Evolutionary conservation across 2,329 filamentous ascomycete genomes (phyloP).

Genomic region (Claviceps arundinis): DNA sequence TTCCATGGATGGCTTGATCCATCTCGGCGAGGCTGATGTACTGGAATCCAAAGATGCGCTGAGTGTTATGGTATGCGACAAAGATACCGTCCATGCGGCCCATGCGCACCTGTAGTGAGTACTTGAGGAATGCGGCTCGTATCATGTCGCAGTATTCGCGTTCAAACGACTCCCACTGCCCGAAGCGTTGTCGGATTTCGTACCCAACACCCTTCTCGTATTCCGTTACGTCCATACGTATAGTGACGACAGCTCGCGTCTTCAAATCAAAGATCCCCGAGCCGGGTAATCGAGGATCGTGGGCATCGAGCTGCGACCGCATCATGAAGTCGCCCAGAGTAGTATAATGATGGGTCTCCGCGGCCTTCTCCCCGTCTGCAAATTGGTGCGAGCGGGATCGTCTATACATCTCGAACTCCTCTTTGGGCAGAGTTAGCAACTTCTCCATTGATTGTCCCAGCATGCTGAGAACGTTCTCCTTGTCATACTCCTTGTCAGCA

Average conservation of each 20-base stretch:
- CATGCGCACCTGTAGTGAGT: slow-evolving; percentile 91
- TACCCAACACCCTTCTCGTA: slow-evolving; percentile 71
- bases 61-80: slow-evolving; percentile 87
- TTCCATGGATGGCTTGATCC: slow-evolving; percentile 81
- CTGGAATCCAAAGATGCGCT: slow-evolving; percentile 95
- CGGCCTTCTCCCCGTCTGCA: slow-evolving; percentile 54
- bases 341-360: slow-evolving; percentile 79
- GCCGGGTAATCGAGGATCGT: slow-evolving; percentile 75
- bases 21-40: slow-evolving; percentile 80
- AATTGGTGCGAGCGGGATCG: slow-evolving; percentile 54
- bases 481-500: slow-evolving; percentile 84
- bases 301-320: slow-evolving; percentile 86
- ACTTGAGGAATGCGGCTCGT: slow-evolving; percentile 85
- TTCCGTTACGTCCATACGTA: slow-evolving; percentile 71
- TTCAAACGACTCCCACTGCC: slow-evolving; percentile 83
- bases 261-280: slow-evolving; percentile 94
- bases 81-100: slow-evolving; percentile 98
- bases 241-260: slow-evolving; percentile 79
- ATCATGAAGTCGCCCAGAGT: slow-evolving; percentile 79
- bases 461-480: slow-evolving; percentile 75
- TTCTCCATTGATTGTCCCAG: slow-evolving; percentile 96
- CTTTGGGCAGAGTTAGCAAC: slow-evolving; percentile 67
- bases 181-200: slow-evolving; percentile 64
- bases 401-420: slow-evolving; percentile 77
- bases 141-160: slow-evolving; percentile 97